Percentiles rank a stretch among this genome's conserved stretches.
Evolutionary conservation across 805 yeast species (phyloP).

Genomic region (Nakazawaea ambrosiae): DNA sequence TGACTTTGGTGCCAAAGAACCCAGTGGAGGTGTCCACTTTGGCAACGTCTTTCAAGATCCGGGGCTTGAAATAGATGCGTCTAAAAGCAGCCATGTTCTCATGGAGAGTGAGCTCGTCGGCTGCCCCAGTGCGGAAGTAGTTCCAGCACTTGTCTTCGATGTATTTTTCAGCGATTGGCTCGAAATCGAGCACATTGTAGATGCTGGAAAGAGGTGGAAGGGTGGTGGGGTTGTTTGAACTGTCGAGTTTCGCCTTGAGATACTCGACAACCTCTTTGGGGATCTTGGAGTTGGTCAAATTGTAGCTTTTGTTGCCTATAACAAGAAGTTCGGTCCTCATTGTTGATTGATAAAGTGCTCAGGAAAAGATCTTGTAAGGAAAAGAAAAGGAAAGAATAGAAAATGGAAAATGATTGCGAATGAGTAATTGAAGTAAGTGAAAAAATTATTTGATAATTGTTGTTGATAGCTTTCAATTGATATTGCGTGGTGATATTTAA

Average conservation of each 20-base stretch:
- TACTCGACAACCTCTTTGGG: conserved; percentile 1
- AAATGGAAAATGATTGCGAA: too few relatives aligned
- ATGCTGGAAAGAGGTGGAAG: conserved; percentile 31
- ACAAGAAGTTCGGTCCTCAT: background rate
- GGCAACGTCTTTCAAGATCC: conserved; percentile 31
- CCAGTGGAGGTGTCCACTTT: conserved; percentile 28
- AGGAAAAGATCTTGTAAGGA: too few relatives aligned
- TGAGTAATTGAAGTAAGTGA: too few relatives aligned
- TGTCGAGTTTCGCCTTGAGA: background rate
- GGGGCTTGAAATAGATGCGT: conserved; percentile 34
- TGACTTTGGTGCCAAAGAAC: conserved; percentile 30
- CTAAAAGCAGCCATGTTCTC: conserved; percentile 36
- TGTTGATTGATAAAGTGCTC: too few relatives aligned
- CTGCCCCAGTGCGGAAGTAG: conserved; percentile 37
- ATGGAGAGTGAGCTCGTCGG: conserved; percentile 37
- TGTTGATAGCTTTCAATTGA: too few relatives aligned
- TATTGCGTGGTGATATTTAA: too few relatives aligned
- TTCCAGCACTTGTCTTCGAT: conserved; percentile 39
- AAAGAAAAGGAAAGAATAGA: too few relatives aligned
- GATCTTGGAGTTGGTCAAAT: conserved; percentile 16
- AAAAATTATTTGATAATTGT: too few relatives aligned
- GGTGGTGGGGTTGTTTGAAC: background rate
- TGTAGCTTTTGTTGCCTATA: background rate
- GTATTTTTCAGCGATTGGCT: conserved; percentile 35
- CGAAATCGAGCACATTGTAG: conserved; percentile 38